Conservation (phyloP, 106 monocot species). For the Narthecium ossifragum region DNA sequence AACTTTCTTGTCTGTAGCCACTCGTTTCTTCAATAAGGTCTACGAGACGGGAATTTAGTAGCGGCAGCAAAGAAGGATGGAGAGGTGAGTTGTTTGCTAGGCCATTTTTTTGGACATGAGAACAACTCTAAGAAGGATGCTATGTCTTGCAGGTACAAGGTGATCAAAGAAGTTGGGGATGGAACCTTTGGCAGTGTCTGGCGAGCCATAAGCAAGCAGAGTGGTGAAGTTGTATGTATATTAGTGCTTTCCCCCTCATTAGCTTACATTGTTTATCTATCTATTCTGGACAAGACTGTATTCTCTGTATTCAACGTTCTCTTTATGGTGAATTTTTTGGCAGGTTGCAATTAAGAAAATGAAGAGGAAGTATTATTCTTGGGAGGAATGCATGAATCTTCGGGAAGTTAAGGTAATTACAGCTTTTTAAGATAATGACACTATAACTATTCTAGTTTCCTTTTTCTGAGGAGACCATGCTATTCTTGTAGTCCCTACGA, state of each 20-base stretch:
- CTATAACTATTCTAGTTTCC: neutral
- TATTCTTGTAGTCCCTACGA: conserved; percentile 51
- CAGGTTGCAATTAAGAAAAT: conserved; percentile 99
- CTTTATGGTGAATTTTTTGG: no score
- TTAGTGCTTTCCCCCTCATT: no score
- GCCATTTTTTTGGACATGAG: neutral
- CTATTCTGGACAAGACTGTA: no score
- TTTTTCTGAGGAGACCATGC: neutral
- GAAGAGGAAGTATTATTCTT: conserved; percentile 94
- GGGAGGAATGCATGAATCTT: conserved; percentile 96
- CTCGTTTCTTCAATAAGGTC: neutral
- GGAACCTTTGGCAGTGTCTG: conserved; percentile 80
- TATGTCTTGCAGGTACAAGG: conserved; percentile 44
- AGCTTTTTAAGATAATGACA: neutral
- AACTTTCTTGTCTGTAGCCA: neutral
- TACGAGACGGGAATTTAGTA: neutral
- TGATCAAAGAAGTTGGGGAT: conserved; percentile 84
- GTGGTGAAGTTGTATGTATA: conserved; percentile 57
- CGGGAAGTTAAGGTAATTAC: conserved; percentile 91
- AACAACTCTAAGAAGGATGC: neutral
- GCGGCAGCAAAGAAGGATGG: neutral
- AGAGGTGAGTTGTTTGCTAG: conserved; percentile 4
- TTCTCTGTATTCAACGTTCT: no score
- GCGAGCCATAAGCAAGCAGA: conserved; percentile 65
- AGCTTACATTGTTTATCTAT: no score